phyloP scores from a whole-genome alignment of 768 basidiomycete genomes.

The Rhodotorula graminis region DNA sequence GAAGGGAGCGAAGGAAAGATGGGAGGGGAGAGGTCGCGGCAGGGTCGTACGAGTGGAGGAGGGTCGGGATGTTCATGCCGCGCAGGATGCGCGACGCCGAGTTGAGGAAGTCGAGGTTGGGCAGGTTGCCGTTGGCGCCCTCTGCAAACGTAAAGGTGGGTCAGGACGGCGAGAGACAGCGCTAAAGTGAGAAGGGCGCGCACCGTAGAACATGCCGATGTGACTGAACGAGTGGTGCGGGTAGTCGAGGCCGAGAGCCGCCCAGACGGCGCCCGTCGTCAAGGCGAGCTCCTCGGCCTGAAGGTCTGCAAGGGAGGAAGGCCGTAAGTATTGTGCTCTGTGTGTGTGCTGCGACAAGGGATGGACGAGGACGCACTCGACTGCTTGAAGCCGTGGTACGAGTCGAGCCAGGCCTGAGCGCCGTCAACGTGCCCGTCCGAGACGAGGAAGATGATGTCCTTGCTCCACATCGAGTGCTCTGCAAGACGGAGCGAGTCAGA shows the following conservation, averaged over 20 bases:
- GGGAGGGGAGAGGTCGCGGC: not conserved
- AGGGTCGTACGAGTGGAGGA: constrained; percentile 67
- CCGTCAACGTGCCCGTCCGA: constrained; percentile 85
- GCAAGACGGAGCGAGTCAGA: not conserved
- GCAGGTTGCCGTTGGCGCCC: constrained; percentile 87
- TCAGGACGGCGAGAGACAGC: not conserved
- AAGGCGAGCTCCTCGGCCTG: constrained; percentile 60
- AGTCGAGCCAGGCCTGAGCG: constrained; percentile 82
- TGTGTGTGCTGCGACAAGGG: not conserved
- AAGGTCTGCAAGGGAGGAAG: constrained; percentile 54
- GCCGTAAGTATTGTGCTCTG: not conserved
- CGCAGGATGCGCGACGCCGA: constrained; percentile 57
- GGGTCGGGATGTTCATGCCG: constrained; percentile 69
- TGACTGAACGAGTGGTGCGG: constrained; percentile 95
- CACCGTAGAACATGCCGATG: constrained; percentile 89
- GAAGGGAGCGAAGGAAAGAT: not conserved
- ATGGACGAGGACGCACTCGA: constrained; percentile 54
- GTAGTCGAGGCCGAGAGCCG: constrained; percentile 88
- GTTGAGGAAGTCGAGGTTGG: constrained; percentile 92
- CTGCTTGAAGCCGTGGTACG: constrained; percentile 69
- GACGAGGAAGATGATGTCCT: constrained; percentile 83
- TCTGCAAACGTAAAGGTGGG: constrained; percentile 54
- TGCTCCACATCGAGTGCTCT: constrained; percentile 91
- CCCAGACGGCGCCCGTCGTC: constrained; percentile 88
- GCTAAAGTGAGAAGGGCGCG: not conserved